Conservation (phyloP, 805 yeast genomes). For the Barnettozyma wickerhamii region DNA sequence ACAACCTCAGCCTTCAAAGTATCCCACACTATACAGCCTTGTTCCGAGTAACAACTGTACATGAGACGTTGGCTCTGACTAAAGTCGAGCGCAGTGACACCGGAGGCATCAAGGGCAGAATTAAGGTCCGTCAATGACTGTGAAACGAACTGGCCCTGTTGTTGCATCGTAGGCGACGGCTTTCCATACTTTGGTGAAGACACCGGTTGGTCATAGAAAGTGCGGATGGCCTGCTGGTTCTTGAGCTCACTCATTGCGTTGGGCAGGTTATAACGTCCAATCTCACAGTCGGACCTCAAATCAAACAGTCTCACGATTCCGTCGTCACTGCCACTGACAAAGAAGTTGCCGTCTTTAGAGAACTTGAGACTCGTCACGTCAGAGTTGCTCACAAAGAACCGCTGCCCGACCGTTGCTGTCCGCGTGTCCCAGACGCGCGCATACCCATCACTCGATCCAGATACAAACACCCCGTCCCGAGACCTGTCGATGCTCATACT, state of each 20-base stretch:
- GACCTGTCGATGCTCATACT: constrained; percentile 34
- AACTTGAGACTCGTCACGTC: constrained; percentile 63
- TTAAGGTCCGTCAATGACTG: constrained; percentile 20
- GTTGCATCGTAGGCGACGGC: too few relatives aligned
- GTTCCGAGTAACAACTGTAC: constrained; percentile 72
- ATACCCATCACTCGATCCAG: constrained; percentile 67
- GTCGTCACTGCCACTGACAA: constrained; percentile 77
- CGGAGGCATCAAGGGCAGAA: constrained; percentile 49
- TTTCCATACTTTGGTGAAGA: constrained; percentile 10
- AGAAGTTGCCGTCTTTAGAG: constrained; percentile 67
- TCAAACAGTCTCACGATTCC: constrained; percentile 69
- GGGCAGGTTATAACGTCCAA: constrained; percentile 43
- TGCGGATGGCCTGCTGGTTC: constrained; percentile 5
- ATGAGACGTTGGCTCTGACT: constrained; percentile 70
- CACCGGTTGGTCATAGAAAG: constrained; percentile 13
- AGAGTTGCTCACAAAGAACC: constrained; percentile 49
- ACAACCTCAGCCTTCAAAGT: constrained; percentile 57
- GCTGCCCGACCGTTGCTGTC: constrained; percentile 39
- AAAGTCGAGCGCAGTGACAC: constrained; percentile 68
- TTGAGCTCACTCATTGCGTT: constrained; percentile 8
- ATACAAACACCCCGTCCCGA: constrained; percentile 38
- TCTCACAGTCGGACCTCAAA: constrained; percentile 68
- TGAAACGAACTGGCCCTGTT: constrained; percentile 23
- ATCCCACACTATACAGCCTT: constrained; percentile 78
- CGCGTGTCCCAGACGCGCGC: constrained; percentile 65